Evolutionary conservation across 1,284 basidiomycete species (phyloP), one percentile per base, ranked within the genome.

Genomic region (Rhodotorula sp.): DNA sequence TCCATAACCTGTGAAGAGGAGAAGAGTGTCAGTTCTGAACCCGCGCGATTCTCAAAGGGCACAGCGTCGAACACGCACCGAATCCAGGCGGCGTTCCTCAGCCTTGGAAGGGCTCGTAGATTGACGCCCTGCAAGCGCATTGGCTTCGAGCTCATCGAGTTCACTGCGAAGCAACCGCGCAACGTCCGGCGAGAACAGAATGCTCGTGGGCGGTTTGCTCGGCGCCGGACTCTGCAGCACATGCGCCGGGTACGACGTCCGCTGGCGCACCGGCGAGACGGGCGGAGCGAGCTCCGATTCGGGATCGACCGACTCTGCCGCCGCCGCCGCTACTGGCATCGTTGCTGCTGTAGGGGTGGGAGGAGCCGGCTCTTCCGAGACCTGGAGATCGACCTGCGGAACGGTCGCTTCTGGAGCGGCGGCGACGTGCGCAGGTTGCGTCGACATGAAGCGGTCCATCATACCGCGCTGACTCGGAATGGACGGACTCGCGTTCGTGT

Each of bases 361-460:
- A 23, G 52, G 26, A 49, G 56, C 48, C 16, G 45, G 10, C 34
- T 43, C 57, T n/a, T 38, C 8, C 57, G 34, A 10, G 8, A 43
- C 57, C 34, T 43, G 34, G 38, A 43, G 21, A 19, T 49, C 47
- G 55, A 64, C 34, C 34, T 64, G 63, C 28, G 67, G 57, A 1
- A 47, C 55, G 2, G 62, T 19, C 5, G 47, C 64, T 21, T 73
- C 64, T 5, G 67, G 28, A 3, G 58, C 55, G 3, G 52, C 48
- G 23, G 49, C 61, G 8, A 26, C 23, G 5, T 43, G 55, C 23
- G 47, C 21, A 10, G 62, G 34, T 34, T 68, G 69, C 18, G 57
- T 61, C 55, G 64, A 62, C 66, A 76, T 73, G 68, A 69, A 74
- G 23, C 70, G 69, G 49, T 76, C 74, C 72, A 76, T 73, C 67